Percentiles rank a stretch among this genome's conserved stretches.
phyloP scores from a whole-genome alignment of 2,329 filamentous ascomycete species.

The Cordyceps sp. region DNA sequence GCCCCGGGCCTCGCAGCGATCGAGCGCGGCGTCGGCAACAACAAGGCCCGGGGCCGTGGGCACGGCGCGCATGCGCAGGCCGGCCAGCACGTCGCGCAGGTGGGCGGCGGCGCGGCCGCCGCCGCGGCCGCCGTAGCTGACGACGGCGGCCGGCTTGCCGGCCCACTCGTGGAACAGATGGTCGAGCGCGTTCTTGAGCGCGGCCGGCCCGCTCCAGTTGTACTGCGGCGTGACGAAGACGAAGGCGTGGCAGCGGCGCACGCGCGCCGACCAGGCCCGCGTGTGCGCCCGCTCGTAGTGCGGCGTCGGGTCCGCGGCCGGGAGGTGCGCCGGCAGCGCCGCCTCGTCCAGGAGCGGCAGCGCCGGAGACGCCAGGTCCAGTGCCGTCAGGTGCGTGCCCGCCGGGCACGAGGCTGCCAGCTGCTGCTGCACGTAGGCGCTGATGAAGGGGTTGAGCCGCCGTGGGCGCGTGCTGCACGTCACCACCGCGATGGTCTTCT shows the following conservation, averaged over 20 bases:
- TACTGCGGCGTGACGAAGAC: constrained; percentile 37
- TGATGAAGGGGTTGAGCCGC: constrained; percentile 17
- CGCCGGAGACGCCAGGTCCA: constrained; percentile 20
- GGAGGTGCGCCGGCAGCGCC: constrained; percentile 20
- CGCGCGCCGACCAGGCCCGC: constrained; percentile 25
- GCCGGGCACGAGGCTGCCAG: constrained; percentile 6
- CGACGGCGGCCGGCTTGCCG: constrained; percentile 33
- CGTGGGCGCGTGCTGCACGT: constrained; percentile 17
- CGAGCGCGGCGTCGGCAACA: background rate
- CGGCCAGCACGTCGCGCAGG: constrained; percentile 5
- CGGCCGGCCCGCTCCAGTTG: constrained; percentile 36
- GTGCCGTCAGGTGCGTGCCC: constrained; percentile 6
- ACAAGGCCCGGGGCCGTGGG: background rate
- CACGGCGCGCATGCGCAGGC: constrained; percentile 4
- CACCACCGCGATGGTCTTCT: constrained; percentile 16
- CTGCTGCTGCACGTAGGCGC: constrained; percentile 13
- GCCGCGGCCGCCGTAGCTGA: constrained; percentile 34
- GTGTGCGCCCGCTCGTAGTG: constrained; percentile 22
- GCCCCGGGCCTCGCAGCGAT: background rate
- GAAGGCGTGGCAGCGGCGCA: constrained; percentile 27
- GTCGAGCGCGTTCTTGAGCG: constrained; percentile 45
- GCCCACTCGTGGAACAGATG: constrained; percentile 42
- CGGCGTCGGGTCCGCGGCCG: constrained; percentile 7
- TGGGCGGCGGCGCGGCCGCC: constrained; percentile 11
- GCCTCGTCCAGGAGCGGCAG: constrained; percentile 29